Evolutionary conservation across 1,284 basidiomycete genomes (phyloP).

Genomic region (Fomes fomentarius): DNA sequence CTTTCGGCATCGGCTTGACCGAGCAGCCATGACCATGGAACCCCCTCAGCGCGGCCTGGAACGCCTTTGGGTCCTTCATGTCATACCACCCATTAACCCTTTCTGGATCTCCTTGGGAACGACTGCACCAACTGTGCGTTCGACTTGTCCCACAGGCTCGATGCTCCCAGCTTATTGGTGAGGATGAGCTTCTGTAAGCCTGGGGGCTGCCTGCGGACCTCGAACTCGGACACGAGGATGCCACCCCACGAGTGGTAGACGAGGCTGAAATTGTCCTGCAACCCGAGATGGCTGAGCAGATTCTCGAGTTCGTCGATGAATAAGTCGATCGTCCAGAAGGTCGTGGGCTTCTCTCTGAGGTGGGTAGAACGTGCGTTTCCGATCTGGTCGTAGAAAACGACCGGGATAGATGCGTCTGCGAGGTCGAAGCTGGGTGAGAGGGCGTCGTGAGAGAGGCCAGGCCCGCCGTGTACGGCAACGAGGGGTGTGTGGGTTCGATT

Average conservation of each 20-base stretch:
- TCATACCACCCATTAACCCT: slow-evolving; percentile 27
- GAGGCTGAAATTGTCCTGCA: slow-evolving; percentile 30
- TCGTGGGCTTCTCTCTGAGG: slow-evolving; percentile 29
- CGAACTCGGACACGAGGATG: slow-evolving; percentile 30
- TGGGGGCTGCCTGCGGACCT: slow-evolving; percentile 25
- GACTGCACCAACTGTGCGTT: slow-evolving; percentile 19
- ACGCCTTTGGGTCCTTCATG: slow-evolving; percentile 24
- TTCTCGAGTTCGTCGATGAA: slow-evolving; percentile 38
- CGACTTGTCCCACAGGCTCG: slow-evolving; percentile 26
- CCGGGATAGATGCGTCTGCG: slow-evolving; percentile 24
- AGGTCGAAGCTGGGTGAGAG: slow-evolving; percentile 31
- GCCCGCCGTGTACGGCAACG: slow-evolving; percentile 28
- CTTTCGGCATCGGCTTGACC: slow-evolving; percentile 27
- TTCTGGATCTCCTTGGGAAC: slow-evolving; percentile 29
- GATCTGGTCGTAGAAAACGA: slow-evolving; percentile 40
- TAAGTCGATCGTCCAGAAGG: slow-evolving; percentile 36
- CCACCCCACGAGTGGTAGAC: slow-evolving; percentile 40
- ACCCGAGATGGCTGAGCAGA: slow-evolving; percentile 28
- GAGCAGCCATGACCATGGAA: slow-evolving; percentile 30
- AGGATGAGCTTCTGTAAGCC: slow-evolving; percentile 33
- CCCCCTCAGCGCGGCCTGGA: slow-evolving; percentile 25
- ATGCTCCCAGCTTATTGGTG: slow-evolving; percentile 26
- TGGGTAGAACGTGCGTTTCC: slow-evolving; percentile 36
- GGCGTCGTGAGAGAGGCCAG: slow-evolving; percentile 32
- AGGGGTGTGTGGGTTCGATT: slow-evolving; percentile 19